Evolutionary conservation across 176 grass and related monocot species (phyloP).

Genomic region (Aegilops speltoides): DNA sequence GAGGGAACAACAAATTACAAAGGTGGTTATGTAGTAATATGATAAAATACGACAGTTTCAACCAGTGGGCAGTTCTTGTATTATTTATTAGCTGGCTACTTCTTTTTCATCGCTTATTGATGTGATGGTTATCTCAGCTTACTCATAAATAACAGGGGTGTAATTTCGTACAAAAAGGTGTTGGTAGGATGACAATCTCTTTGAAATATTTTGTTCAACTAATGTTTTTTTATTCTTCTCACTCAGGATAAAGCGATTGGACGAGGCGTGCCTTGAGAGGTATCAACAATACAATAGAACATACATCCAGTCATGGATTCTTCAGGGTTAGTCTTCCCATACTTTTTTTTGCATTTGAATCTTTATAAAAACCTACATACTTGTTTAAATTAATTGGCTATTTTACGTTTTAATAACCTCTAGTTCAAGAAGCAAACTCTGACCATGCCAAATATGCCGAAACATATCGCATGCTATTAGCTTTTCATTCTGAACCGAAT

Average conservation of each 20-base stretch:
- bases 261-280: slow-evolving; percentile 85
- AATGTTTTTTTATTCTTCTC: slow-evolving; percentile 10
- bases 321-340: slow-evolving; percentile 65
- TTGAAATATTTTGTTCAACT: neutral
- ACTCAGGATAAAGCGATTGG: slow-evolving; percentile 70
- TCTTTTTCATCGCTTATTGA: neutral
- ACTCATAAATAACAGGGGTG: neutral
- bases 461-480: neutral
- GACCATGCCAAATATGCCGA: neutral
- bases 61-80: neutral
- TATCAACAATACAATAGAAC: slow-evolving; percentile 91
- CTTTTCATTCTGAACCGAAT: neutral
- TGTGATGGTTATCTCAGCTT: neutral
- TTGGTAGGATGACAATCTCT: neutral
- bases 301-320: slow-evolving; percentile 90
- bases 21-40: neutral
- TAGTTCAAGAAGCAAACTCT: neutral
- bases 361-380: neutral
- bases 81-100: no score
- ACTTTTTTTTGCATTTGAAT: neutral
- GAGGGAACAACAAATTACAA: no score
- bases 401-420: neutral
- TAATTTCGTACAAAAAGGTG: neutral
- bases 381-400: neutral
- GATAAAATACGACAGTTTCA: neutral